These are phyloP conservation scores for Peniophora sp. DNA, from an alignment of 1,284 basidiomycete genomes.

Conservation along the genomic window DNA sequence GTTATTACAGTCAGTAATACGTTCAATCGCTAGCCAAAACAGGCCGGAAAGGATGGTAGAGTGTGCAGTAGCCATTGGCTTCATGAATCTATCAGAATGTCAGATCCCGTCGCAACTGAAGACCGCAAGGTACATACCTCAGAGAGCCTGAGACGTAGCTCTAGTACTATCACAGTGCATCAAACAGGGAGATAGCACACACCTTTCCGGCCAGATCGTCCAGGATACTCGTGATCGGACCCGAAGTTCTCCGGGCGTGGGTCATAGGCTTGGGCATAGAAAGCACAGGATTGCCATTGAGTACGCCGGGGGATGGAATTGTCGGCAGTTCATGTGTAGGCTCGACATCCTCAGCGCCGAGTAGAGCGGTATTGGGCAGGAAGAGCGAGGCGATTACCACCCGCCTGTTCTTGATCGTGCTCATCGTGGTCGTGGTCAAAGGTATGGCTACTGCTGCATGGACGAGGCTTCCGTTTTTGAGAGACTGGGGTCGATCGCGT, in stretches of 20 bases:
- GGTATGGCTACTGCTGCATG: too few relatives aligned
- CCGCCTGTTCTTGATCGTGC: slow-evolving; percentile 57
- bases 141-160: too few relatives aligned
- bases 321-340: slow-evolving; percentile 31
- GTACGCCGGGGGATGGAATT: slow-evolving; percentile 4
- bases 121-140: too few relatives aligned
- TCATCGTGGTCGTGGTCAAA: slow-evolving; percentile 30
- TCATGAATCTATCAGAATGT: too few relatives aligned
- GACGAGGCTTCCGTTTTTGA: too few relatives aligned
- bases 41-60: too few relatives aligned
- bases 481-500: too few relatives aligned
- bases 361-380: slow-evolving; percentile 60
- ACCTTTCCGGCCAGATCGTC: slow-evolving; percentile 68
- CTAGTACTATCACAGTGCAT: too few relatives aligned
- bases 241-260: slow-evolving; percentile 9
- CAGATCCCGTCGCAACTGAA: too few relatives aligned
- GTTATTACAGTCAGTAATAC: too few relatives aligned
- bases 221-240: slow-evolving; percentile 59
- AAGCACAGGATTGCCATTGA: slow-evolving; percentile 2
- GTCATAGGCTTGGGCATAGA: slow-evolving; percentile 8
- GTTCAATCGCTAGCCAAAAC: neutral
- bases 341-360: slow-evolving; percentile 42
- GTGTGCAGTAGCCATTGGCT: too few relatives aligned
- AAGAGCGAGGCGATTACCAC: slow-evolving; percentile 74
- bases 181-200: slow-evolving; percentile 5